Percentiles rank a stretch among this genome's conserved stretches.
These are phyloP conservation scores for Chlorella ohadii DNA, from an alignment of 139 green algal genomes.

Conservation along the genomic window DNA sequence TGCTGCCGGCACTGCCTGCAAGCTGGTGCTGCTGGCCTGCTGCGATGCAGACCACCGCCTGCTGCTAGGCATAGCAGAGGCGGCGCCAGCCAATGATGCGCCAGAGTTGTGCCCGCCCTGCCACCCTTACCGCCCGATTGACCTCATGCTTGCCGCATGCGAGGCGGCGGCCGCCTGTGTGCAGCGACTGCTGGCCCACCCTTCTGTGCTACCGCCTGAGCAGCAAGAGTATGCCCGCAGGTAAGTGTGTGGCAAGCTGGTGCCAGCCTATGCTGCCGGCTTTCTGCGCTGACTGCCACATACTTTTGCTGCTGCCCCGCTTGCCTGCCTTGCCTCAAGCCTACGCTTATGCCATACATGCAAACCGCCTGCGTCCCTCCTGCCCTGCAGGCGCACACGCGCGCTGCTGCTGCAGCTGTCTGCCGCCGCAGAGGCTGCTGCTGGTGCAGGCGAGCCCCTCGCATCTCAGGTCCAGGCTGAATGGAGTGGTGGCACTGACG, in stretches of 20 bases:
- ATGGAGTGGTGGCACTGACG: not conserved
- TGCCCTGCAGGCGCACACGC: not conserved
- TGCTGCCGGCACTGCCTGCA: not conserved
- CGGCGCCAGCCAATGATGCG: not conserved
- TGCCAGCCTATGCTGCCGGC: no score
- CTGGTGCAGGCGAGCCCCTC: not conserved
- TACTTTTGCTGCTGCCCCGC: not conserved
- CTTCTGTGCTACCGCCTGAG: not conserved
- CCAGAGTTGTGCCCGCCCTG: not conserved
- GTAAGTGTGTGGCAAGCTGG: not conserved
- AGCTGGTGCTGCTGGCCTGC: not conserved
- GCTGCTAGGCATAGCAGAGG: not conserved
- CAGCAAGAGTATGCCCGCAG: not conserved
- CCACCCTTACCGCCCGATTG: not conserved
- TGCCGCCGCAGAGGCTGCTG: not conserved
- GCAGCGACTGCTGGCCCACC: not conserved
- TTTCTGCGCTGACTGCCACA: no score
- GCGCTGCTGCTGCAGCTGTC: constrained; percentile 3
- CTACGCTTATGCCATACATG: not conserved
- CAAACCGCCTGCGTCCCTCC: not conserved
- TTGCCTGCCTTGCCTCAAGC: not conserved
- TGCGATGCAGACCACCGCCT: not conserved
- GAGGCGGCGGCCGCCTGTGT: not conserved
- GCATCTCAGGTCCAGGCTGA: not conserved
- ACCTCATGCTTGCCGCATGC: not conserved